Conservation (phyloP, 306 rosid species). For the Clitoria ternatea region DNA sequence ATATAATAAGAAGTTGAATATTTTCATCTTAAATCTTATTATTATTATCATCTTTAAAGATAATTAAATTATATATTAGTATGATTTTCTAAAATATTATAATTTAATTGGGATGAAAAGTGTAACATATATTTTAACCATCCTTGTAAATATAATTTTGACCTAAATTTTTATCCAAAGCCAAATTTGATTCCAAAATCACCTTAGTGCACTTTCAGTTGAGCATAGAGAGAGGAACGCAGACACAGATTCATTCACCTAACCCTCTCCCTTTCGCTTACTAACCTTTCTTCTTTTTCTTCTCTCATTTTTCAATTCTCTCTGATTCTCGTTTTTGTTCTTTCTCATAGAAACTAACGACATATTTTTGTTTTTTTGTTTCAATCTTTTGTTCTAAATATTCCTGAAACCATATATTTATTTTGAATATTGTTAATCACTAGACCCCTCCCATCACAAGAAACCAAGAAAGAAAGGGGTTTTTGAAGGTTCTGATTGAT, state of each 20-base stretch:
- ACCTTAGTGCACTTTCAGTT: too few relatives aligned
- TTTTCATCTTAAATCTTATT: too few relatives aligned
- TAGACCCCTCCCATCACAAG: neutral
- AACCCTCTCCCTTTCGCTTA: neutral
- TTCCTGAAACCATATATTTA: neutral
- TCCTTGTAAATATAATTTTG: too few relatives aligned
- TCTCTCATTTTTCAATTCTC: neutral
- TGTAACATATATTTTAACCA: too few relatives aligned
- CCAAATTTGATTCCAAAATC: too few relatives aligned
- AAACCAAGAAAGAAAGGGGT: neutral
- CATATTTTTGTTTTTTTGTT: too few relatives aligned
- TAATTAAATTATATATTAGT: too few relatives aligned
- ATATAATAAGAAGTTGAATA: too few relatives aligned
- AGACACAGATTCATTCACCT: constrained; percentile 33
- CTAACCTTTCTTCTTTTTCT: constrained; percentile 7
- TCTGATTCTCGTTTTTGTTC: neutral
- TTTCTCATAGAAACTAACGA: neutral
- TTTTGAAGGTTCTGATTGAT: constrained; percentile 35
- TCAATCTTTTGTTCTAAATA: neutral
- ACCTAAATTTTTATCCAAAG: too few relatives aligned
- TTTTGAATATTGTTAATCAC: neutral
- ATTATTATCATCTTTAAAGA: too few relatives aligned
- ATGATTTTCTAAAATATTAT: too few relatives aligned
- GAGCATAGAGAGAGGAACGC: neutral
- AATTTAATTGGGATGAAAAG: too few relatives aligned